Evolutionary conservation across 257 asterid genomes (phyloP), one percentile per base, ranked within the genome.

Genomic region (Leptodermis oblonga): DNA sequence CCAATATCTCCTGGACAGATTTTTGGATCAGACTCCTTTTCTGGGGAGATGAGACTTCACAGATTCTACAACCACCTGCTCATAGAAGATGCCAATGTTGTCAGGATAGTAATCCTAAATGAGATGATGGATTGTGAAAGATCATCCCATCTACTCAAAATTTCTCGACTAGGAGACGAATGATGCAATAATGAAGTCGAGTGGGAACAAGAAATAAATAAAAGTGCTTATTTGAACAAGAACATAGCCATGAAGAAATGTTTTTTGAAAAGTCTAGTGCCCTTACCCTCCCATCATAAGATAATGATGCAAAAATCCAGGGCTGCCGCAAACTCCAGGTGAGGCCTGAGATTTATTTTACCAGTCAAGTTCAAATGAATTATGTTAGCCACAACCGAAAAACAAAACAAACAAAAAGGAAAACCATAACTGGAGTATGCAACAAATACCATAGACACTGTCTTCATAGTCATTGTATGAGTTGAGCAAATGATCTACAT

Each of bases 321-420:
- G 99, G 99, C 75, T 91, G 97, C 46, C 97, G 91, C 78, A 82
- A 87, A 74, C 99, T 94, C 99, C 99, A 94, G 65, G 92, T 86
- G 67, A 91, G 89, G 64, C 97, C 97, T 94, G 83, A n/a, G n/a
- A n/a, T n/a, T 13, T 45, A 33, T 23, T 68, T 59, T 67, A n/a
- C 45, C 54, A 48, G 74, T 70, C n/a, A 59, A 69, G 74, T 74
- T 74, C 68, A 69, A 60, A 39, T 26, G 9, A 59, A 51, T 55
- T 58, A 66, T 56, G 66, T 30, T 62, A 64, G 4, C 64, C 46
- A 36, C 62, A 63, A 68, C 69, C 45, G 48, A 58, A 45, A 30
- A 75, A 70, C 70, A 74, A 66, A 65, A 70, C 39, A 34, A 6
- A n/a, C n/a, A 13, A 28, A 7, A 59, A 28, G 20, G 61, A 33